Conservation (phyloP, 1,139 yeast genomes). For the Eremothecium gossypii region DNA sequence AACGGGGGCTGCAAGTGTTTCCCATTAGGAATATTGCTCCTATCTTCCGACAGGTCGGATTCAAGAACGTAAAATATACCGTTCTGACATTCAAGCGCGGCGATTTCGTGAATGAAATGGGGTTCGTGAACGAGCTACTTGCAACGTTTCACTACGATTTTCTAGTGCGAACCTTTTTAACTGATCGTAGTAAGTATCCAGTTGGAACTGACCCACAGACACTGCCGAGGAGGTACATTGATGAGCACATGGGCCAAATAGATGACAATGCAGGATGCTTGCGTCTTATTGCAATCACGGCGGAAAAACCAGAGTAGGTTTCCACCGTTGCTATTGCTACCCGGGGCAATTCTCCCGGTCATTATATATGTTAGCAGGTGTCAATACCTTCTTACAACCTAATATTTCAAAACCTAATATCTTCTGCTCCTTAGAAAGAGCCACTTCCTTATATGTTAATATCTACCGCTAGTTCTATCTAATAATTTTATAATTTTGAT, state of each 20-base stretch:
- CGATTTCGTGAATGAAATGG: conserved; percentile 24
- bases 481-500: no score
- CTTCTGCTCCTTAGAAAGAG: no score
- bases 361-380: not conserved
- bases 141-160: conserved; percentile 18
- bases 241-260: conserved; percentile 23
- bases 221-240: conserved; percentile 18
- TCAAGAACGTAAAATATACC: conserved; percentile 22
- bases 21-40: conserved; percentile 24
- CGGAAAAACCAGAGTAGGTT: conserved; percentile 19
- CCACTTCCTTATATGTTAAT: no score
- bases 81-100: conserved; percentile 23
- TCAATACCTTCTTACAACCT: not conserved
- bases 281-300: conserved; percentile 20
- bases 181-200: conserved; percentile 14
- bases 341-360: not conserved
- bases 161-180: conserved; percentile 14
- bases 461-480: no score
- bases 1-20: conserved; percentile 21
- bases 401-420: not conserved
- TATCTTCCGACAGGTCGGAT: conserved; percentile 23
- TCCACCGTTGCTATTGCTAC: no score
- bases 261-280: conserved; percentile 24
- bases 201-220: conserved; percentile 16
- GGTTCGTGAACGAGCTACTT: conserved; percentile 23